A percentile compares a stretch with the other conserved stretches of the same genome.
Evolutionary conservation across 225 moss, liverwort and hornwort species (phyloP).

Genomic region (Pseudisothecium myosuroides): DNA sequence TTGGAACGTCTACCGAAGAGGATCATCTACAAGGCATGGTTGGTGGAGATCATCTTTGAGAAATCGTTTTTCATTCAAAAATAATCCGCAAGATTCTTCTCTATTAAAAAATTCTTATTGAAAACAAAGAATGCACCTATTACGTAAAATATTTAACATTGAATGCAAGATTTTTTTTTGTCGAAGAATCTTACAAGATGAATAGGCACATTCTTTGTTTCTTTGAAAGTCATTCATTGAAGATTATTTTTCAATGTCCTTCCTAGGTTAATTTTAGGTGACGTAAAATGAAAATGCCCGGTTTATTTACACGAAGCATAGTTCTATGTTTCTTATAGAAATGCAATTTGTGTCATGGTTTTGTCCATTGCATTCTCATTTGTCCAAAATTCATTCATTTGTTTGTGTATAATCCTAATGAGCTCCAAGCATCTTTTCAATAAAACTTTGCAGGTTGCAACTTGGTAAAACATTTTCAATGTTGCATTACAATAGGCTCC

Average conservation of each 20-base stretch:
- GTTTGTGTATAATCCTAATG: not conserved
- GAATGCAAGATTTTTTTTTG: not conserved
- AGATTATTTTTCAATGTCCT: accelerated
- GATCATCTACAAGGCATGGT: accelerated
- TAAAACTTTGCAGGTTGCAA: not conserved
- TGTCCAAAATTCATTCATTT: not conserved
- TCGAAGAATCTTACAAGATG: not conserved
- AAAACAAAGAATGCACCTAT: not conserved
- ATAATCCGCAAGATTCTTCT: accelerated
- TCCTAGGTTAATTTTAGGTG: not conserved
- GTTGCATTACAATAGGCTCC: not conserved
- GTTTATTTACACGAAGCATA: too few relatives aligned
- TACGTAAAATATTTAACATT: not conserved
- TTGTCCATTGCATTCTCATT: not conserved
- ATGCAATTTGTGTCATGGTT: accelerated
- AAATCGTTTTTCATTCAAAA: not conserved
- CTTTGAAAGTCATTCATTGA: not conserved
- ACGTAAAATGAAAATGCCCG: too few relatives aligned
- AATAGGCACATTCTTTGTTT: not conserved
- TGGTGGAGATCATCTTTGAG: not conserved
- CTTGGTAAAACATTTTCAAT: not conserved
- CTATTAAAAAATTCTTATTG: not conserved
- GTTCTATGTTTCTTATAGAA: not conserved
- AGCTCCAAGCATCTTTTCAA: not conserved
- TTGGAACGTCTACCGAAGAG: not conserved